Conservation (phyloP, 176 grass and related monocot species). For the Melocanna baccifera region DNA sequence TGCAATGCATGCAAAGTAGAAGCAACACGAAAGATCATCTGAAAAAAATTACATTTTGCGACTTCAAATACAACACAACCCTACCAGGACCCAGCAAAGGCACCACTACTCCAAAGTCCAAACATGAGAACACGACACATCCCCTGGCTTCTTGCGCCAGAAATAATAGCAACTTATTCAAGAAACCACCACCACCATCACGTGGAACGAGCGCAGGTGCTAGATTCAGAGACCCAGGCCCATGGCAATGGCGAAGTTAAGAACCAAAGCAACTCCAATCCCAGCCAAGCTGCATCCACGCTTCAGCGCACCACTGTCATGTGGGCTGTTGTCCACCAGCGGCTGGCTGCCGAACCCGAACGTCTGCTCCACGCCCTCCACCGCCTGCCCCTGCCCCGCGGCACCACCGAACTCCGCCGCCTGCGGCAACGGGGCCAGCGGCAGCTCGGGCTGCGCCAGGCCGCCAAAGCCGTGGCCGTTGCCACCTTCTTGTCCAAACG, state of each 20-base stretch:
- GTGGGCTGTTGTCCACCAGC: constrained; percentile 87
- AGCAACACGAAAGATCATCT: no score
- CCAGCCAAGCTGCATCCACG: constrained; percentile 5
- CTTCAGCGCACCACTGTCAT: constrained; percentile 55
- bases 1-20: no score
- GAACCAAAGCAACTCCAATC: neutral
- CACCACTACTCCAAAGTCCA: constrained; percentile 3
- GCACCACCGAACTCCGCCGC: constrained; percentile 26
- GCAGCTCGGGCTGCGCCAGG: constrained; percentile 29
- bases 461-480: neutral
- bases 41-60: neutral
- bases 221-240: constrained; percentile 22
- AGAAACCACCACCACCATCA: neutral
- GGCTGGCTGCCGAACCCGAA: constrained; percentile 66
- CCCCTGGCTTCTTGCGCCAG: constrained; percentile 37
- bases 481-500: constrained; percentile 41
- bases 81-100: neutral
- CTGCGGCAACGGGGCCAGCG: constrained; percentile 13
- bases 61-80: neutral
- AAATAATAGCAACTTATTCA: neutral
- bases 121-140: constrained; percentile 1
- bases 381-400: constrained; percentile 14
- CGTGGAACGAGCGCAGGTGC: neutral
- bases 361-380: constrained; percentile 34
- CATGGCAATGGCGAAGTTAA: constrained; percentile 19